Evolutionary conservation across 306 rosid species (phyloP).

Genomic region (Oxytropis ochrocephala): DNA sequence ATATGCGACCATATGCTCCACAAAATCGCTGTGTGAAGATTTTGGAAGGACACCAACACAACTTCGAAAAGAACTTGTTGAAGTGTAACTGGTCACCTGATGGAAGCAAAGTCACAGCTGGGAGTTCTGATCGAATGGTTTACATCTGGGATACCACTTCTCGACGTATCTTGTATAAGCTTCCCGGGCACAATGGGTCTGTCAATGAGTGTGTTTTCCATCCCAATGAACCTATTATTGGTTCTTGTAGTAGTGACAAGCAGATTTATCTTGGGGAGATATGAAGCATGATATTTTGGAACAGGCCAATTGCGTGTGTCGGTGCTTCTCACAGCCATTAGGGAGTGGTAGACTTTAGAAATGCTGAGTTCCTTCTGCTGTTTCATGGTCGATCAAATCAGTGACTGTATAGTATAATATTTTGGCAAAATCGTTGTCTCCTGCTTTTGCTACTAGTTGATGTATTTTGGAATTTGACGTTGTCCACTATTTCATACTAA

Average conservation of each 20-base stretch:
- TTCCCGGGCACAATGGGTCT: conserved; percentile 86
- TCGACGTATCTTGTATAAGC: conserved; percentile 82
- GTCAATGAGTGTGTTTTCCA: conserved; percentile 80
- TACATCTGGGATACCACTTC: conserved; percentile 88
- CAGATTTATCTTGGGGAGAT: conserved; percentile 89
- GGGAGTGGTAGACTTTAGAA: conserved; percentile 7
- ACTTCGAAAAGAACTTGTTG: conserved; percentile 81
- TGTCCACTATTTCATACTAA: neutral
- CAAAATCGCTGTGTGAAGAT: conserved; percentile 93
- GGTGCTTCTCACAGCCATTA: neutral
- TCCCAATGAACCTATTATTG: conserved; percentile 74
- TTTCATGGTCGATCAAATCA: conserved; percentile 6
- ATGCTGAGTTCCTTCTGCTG: neutral
- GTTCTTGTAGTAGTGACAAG: conserved; percentile 86
- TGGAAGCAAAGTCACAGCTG: conserved; percentile 93
- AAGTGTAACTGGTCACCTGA: conserved; percentile 89
- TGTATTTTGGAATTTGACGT: conserved; percentile 12
- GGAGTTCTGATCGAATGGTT: conserved; percentile 95
- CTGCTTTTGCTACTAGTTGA: conserved; percentile 1
- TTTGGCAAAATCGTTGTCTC: neutral
- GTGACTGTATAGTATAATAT: conserved; percentile 24
- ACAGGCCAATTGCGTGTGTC: conserved; percentile 10
- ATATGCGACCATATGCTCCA: conserved; percentile 95
- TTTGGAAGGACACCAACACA: conserved; percentile 93
- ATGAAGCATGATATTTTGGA: conserved; percentile 25